A percentile compares a stretch with the other conserved stretches of the same genome.
phyloP scores from a whole-genome alignment of 2,329 filamentous ascomycete genomes.

The Colletotrichum destructivum region DNA sequence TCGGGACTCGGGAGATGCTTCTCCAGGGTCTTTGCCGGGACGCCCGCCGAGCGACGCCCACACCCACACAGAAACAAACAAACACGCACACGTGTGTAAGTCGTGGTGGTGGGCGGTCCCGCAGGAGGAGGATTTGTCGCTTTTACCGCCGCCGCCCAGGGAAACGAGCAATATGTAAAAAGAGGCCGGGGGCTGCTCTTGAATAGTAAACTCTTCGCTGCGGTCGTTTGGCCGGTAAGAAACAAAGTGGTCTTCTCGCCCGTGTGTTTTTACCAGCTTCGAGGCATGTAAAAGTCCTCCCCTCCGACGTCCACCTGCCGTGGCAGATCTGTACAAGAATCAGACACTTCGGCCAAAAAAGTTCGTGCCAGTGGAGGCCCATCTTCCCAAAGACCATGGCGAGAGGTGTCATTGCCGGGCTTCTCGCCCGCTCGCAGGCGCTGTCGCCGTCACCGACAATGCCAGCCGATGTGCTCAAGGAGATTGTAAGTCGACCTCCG shows the following conservation, averaged over 20 bases:
- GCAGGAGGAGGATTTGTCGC: not conserved
- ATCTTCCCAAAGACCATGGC: slow-evolving; percentile 13
- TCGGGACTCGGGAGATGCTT: slow-evolving; percentile 25
- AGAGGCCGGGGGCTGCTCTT: not conserved
- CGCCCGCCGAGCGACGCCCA: slow-evolving; percentile 5
- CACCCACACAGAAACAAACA: no score
- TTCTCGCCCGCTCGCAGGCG: slow-evolving; percentile 13
- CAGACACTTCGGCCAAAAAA: not conserved
- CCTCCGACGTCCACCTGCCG: not conserved
- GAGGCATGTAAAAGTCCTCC: not conserved
- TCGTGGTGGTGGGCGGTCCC: not conserved
- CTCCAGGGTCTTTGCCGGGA: slow-evolving; percentile 31
- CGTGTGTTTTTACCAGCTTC: not conserved
- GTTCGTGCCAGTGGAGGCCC: not conserved
- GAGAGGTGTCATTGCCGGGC: not conserved
- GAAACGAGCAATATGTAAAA: not conserved
- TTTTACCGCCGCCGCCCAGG: no score
- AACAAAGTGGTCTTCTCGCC: not conserved
- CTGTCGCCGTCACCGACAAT: not conserved
- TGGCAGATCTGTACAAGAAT: not conserved
- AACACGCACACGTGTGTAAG: not conserved
- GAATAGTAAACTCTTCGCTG: no score
- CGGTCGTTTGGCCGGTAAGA: no score
- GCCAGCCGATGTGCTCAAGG: slow-evolving; percentile 11
- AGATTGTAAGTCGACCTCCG: slow-evolving; percentile 17